These are phyloP conservation scores for Sporodiniella umbellata DNA, from an alignment of 371 early-diverging fungal species.

Conservation along the genomic window DNA sequence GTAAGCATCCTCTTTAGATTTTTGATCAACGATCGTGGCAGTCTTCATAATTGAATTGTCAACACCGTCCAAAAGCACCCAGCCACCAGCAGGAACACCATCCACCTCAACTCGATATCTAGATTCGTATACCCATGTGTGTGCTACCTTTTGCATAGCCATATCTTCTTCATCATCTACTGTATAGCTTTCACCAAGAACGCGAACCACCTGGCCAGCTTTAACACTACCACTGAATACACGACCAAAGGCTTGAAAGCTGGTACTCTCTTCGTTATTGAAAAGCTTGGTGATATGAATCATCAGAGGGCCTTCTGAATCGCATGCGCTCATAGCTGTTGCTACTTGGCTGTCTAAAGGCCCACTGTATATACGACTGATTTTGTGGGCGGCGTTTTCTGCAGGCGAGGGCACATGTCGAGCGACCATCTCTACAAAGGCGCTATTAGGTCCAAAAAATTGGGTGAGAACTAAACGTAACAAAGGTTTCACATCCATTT, in stretches of 20 bases:
- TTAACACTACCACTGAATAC: constrained; percentile 88
- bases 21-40: constrained; percentile 79
- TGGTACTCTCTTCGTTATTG: constrained; percentile 78
- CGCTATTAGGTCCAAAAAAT: constrained; percentile 89
- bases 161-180: constrained; percentile 96
- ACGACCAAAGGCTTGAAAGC: constrained; percentile 90
- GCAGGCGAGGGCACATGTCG: constrained; percentile 79
- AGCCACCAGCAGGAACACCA: constrained; percentile 79
- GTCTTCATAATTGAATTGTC: constrained; percentile 92
- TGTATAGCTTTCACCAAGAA: constrained; percentile 89
- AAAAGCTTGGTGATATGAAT: constrained; percentile 89
- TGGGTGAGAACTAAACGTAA: constrained; percentile 76
- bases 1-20: constrained; percentile 64
- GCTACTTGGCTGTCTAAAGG: constrained; percentile 61
- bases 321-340: constrained; percentile 76
- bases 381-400: constrained; percentile 66
- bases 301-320: constrained; percentile 90
- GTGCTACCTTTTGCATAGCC: constrained; percentile 76
- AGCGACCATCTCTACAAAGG: constrained; percentile 90
- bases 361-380: constrained; percentile 79
- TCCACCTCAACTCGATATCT: constrained; percentile 82
- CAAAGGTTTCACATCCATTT: constrained; percentile 79
- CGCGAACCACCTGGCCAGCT: constrained; percentile 78
- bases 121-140: constrained; percentile 80
- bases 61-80: constrained; percentile 91